These are phyloP conservation scores for Blastocystis sp. DNA, from an alignment of 352 stramenopile species.

Conservation along the genomic window DNA sequence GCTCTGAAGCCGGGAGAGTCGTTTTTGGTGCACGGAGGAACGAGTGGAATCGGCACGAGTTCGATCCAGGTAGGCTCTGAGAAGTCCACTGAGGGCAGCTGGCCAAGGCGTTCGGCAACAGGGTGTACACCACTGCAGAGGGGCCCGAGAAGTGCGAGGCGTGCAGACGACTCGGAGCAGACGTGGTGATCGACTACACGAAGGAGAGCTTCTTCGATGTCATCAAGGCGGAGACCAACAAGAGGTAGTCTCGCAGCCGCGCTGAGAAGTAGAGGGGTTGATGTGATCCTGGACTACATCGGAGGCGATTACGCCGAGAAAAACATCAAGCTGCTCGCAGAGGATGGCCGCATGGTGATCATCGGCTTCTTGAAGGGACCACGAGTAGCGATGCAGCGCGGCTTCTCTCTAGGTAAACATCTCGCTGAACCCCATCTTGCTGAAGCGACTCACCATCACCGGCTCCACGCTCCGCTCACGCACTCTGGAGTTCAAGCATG, in stretches of 20 bases:
- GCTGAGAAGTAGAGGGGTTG: constrained; percentile 51
- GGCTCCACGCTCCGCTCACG: constrained; percentile 64
- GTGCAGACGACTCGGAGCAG: constrained; percentile 63
- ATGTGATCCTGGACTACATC: constrained; percentile 67
- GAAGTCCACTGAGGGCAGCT: background rate
- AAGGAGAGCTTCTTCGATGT: constrained; percentile 63
- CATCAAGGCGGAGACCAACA: constrained; percentile 52
- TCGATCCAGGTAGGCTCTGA: constrained; percentile 62
- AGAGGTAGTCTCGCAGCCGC: background rate
- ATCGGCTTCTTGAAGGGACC: constrained; percentile 64
- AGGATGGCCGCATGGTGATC: constrained; percentile 65
- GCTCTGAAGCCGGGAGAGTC: constrained; percentile 61
- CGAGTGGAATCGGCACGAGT: constrained; percentile 64
- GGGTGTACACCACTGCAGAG: constrained; percentile 50
- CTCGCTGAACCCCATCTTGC: constrained; percentile 63
- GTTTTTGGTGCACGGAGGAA: constrained; percentile 65
- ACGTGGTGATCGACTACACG: constrained; percentile 63
- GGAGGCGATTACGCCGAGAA: constrained; percentile 65
- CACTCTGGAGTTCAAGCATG: constrained; percentile 61
- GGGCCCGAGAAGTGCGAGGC: constrained; percentile 21
- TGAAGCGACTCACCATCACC: constrained; percentile 65
- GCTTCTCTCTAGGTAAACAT: constrained; percentile 60
- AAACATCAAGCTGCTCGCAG: constrained; percentile 64
- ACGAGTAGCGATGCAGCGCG: constrained; percentile 47
- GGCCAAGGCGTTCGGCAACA: constrained; percentile 47